Conservation (phyloP, 208 protist genomes). For the Leishmania aethiopica region DNA sequence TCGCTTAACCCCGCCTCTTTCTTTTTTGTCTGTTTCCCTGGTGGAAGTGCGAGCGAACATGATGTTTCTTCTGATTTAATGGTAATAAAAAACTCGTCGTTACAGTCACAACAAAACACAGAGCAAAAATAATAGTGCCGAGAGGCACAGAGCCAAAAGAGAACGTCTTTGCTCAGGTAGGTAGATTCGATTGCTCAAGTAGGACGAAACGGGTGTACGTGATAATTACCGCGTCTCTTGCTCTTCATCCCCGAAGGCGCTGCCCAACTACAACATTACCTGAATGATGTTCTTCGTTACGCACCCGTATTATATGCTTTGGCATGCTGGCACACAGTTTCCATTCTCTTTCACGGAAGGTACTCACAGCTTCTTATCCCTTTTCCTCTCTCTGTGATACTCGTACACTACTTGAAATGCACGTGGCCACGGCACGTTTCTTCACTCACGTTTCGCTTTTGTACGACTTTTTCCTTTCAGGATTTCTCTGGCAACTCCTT, state of each 20-base stretch:
- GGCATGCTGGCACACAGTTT: not conserved
- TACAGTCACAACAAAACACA: constrained; percentile 2
- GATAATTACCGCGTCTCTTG: not conserved
- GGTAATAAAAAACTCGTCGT: not conserved
- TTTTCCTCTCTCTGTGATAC: not conserved
- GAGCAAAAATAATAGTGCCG: not conserved
- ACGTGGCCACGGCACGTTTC: not conserved
- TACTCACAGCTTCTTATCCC: not conserved
- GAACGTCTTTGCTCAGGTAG: not conserved
- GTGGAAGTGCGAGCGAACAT: not conserved
- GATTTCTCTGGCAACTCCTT: not conserved
- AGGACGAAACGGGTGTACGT: not conserved
- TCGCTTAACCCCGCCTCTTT: not conserved
- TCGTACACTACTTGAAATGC: not conserved
- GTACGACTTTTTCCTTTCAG: not conserved
- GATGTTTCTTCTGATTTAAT: constrained; percentile 5
- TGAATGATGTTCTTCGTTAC: not conserved
- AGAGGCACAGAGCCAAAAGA: not conserved
- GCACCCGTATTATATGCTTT: not conserved
- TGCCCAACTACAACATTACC: not conserved
- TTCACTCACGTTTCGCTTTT: not conserved
- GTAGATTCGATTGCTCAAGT: not conserved
- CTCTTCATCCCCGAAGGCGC: not conserved
- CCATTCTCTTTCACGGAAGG: not conserved
- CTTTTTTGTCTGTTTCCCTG: not conserved